Evolutionary conservation across 2,329 filamentous ascomycete genomes (phyloP).

Genomic region (Ophiostoma quercus): DNA sequence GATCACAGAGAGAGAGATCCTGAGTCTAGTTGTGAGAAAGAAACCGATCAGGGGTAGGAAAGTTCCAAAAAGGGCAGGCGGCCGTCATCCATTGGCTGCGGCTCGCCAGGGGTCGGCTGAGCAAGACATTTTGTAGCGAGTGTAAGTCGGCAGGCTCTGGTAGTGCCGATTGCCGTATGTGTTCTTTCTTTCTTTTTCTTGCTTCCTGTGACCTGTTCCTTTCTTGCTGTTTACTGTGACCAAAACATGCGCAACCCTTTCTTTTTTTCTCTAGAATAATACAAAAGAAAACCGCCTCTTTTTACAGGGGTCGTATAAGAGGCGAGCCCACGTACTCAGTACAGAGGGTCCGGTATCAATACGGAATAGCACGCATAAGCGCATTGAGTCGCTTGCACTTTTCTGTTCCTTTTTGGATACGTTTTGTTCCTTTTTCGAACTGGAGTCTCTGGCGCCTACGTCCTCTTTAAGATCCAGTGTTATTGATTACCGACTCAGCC

Average conservation of each 20-base stretch:
- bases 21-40: no score
- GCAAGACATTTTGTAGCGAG: neutral
- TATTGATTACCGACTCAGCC: neutral
- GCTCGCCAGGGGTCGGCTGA: neutral
- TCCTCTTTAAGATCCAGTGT: no score
- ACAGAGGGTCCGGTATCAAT: neutral
- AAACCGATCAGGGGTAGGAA: neutral
- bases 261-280: no score
- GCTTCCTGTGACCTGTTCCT: neutral
- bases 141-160: no score
- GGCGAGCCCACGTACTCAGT: neutral
- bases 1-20: no score
- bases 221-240: neutral
- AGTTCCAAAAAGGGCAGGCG: conserved; percentile 8
- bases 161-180: neutral
- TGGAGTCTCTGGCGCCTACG: no score
- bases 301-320: neutral
- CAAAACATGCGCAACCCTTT: neutral
- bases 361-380: conserved; percentile 1
- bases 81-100: neutral
- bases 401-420: neutral
- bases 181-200: neutral
- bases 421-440: no score
- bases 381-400: neutral
- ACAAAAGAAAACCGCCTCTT: neutral